Percentiles rank a stretch among this genome's conserved stretches.
phyloP scores from a whole-genome alignment of 495 filamentous ascomycete genomes.

The Polyplosphaeria fusca region DNA sequence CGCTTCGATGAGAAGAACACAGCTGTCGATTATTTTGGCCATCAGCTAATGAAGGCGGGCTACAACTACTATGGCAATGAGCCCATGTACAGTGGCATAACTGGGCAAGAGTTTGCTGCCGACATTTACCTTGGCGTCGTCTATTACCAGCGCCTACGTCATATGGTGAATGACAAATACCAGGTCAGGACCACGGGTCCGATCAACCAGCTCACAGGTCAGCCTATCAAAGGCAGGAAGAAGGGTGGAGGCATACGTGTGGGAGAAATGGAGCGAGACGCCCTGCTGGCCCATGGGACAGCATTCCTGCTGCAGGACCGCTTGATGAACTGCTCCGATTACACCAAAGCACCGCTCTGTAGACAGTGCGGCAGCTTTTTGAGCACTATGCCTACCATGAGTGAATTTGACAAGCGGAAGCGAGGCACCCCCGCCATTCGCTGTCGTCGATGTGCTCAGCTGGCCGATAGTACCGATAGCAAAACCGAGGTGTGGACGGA shows the following conservation, averaged over 20 bases:
- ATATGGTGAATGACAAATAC: constrained; percentile 99
- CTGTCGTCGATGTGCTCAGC: constrained; percentile 77
- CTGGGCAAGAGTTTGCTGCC: constrained; percentile 85
- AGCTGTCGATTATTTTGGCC: constrained; percentile 90
- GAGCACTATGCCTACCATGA: constrained; percentile 73
- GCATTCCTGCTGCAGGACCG: constrained; percentile 94
- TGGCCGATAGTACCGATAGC: constrained; percentile 50
- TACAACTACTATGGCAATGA: constrained; percentile 99
- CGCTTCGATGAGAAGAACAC: constrained; percentile 88
- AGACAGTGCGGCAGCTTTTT: constrained; percentile 83
- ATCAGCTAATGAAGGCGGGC: constrained; percentile 87
- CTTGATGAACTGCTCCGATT: constrained; percentile 93
- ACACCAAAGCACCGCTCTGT: constrained; percentile 83
- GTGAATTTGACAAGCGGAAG: constrained; percentile 44
- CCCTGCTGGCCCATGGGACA: constrained; percentile 87
- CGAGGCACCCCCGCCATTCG: constrained; percentile 66
- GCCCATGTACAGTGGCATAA: constrained; percentile 95
- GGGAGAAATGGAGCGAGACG: constrained; percentile 98
- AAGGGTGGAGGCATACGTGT: constrained; percentile 97
- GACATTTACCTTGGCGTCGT: constrained; percentile 97
- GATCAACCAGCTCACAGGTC: constrained; percentile 81
- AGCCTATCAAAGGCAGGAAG: constrained; percentile 93
- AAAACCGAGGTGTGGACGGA: constrained; percentile 86
- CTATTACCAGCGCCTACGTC: constrained; percentile 93
- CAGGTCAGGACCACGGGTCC: constrained; percentile 95